phyloP scores from a whole-genome alignment of 768 basidiomycete species.

The Suillus americanus region DNA sequence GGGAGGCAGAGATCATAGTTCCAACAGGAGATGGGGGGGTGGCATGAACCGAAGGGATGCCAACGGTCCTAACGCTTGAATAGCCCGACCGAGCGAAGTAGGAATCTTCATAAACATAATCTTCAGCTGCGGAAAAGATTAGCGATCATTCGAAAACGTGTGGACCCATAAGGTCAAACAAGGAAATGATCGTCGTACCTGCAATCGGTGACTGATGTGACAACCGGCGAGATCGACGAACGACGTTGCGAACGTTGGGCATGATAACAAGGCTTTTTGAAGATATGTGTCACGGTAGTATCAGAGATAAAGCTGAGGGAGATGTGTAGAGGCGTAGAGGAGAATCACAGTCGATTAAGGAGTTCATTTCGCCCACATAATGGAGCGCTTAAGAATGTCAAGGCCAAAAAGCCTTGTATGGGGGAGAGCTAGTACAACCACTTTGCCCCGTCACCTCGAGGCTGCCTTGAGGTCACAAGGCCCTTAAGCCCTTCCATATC shows the following conservation, averaged over 20 bases:
- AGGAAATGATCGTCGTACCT: constrained; percentile 26
- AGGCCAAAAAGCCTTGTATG: constrained; percentile 21
- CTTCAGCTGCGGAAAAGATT: constrained; percentile 31
- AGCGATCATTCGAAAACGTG: constrained; percentile 34
- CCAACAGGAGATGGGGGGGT: constrained; percentile 19
- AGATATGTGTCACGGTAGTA: constrained; percentile 7
- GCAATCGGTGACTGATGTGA: constrained; percentile 39
- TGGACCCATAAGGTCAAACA: constrained; percentile 23
- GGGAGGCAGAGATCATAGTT: constrained; percentile 13
- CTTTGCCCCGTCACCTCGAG: constrained; percentile 42
- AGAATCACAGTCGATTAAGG: constrained; percentile 6
- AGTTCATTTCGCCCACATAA: constrained; percentile 10
- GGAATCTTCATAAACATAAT: constrained; percentile 27
- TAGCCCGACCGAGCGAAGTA: constrained; percentile 24
- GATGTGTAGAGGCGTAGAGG: constrained; percentile 15
- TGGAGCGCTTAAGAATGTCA: constrained; percentile 30
- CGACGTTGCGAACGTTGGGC: constrained; percentile 29
- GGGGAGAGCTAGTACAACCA: constrained; percentile 22
- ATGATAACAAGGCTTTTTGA: constrained; percentile 20
- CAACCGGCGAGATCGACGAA: constrained; percentile 45
- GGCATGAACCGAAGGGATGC: constrained; percentile 8
- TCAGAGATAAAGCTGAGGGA: constrained; percentile 2
- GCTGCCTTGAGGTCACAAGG: constrained; percentile 33
- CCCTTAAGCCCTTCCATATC: constrained; percentile 26
- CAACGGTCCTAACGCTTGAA: constrained; percentile 17